Evolutionary conservation across 192 early-diverging fungal genomes (phyloP).

Genomic region (Podila horticola): DNA sequence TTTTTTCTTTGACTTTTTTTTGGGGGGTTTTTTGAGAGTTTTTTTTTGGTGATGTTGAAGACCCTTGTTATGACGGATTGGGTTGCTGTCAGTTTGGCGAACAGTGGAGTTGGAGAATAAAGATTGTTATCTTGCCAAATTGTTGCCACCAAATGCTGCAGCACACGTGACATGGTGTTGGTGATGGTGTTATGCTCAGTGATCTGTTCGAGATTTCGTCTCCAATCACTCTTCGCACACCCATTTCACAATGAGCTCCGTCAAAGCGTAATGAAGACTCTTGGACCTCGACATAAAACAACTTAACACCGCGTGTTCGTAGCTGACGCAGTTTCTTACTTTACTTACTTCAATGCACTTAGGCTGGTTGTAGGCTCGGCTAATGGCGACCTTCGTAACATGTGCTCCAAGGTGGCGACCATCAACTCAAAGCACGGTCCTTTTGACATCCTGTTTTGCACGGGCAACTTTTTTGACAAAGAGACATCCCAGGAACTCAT

Average conservation of each 20-base stretch:
- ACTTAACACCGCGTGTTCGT: no score
- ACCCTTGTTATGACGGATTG: no score
- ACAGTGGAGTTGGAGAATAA: no score
- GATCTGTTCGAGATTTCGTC: background rate
- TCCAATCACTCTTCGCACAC: background rate
- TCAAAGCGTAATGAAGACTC: constrained; percentile 32
- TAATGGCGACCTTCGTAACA: constrained; percentile 72
- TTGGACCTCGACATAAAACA: no score
- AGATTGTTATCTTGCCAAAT: no score
- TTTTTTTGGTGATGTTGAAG: no score
- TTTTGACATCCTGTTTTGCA: constrained; percentile 83
- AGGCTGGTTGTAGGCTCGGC: constrained; percentile 81
- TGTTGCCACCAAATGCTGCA: no score
- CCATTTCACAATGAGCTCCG: constrained; percentile 28
- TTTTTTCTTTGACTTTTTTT: background rate
- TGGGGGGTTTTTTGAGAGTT: no score
- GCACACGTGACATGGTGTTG: no score
- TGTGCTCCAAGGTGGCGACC: constrained; percentile 78
- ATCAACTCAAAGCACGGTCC: constrained; percentile 87
- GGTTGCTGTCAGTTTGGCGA: no score
- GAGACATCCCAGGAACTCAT: constrained; percentile 58
- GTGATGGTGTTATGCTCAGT: background rate
- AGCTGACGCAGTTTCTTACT: background rate
- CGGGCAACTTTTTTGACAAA: constrained; percentile 83
- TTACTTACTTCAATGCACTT: background rate